Evolutionary conservation across 495 filamentous ascomycete species (phyloP).

Genomic region (Pseudomonodictys pantanalensis): DNA sequence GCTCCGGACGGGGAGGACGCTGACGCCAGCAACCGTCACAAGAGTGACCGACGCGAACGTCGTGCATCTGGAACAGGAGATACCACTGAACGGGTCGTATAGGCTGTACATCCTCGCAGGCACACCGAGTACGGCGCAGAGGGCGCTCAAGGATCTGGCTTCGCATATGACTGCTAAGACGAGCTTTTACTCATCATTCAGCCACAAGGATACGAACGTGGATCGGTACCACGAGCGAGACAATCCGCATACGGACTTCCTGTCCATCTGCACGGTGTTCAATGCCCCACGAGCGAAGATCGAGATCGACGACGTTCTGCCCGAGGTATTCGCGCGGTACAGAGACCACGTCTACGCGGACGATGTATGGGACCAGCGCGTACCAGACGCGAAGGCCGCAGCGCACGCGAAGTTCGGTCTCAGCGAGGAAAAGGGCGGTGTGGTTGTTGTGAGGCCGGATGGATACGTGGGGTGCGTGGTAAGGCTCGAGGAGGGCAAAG

Average conservation of each 20-base stretch:
- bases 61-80: conserved; percentile 82
- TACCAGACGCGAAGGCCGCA: conserved; percentile 64
- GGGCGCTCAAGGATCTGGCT: conserved; percentile 67
- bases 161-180: conserved; percentile 58
- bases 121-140: conserved; percentile 54
- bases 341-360: conserved; percentile 83
- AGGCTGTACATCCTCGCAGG: conserved; percentile 82
- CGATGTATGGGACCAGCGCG: conserved; percentile 69
- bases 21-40: conserved; percentile 74
- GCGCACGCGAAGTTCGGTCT: conserved; percentile 88
- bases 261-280: conserved; percentile 72
- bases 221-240: conserved; percentile 76
- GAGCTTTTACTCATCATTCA: conserved; percentile 68
- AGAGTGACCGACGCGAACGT: conserved; percentile 81
- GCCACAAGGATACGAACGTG: conserved; percentile 56
- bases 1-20: conserved; percentile 65
- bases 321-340: conserved; percentile 58
- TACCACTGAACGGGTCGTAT: conserved; percentile 84
- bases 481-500: conserved; percentile 67
- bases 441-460: conserved; percentile 81
- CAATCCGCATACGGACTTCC: conserved; percentile 79
- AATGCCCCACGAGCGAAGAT: conserved; percentile 60
- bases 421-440: conserved; percentile 66
- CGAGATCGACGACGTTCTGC: conserved; percentile 64
- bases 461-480: conserved; percentile 79